Conservation (phyloP, 139 green algal genomes). For the Medakamo hakoo region DNA sequence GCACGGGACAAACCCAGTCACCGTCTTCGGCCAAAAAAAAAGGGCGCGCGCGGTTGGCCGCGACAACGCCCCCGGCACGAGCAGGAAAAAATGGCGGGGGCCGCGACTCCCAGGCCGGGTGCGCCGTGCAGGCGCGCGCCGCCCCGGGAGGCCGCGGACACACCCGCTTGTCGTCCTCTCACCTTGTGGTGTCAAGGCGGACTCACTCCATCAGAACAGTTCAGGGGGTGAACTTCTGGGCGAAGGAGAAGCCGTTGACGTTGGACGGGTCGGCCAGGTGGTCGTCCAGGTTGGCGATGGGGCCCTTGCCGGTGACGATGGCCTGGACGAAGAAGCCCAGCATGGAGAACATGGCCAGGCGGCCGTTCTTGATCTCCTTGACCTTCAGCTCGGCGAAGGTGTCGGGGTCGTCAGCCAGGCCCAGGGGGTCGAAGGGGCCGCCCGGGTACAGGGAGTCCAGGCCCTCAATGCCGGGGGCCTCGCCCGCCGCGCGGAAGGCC, state of each 20-base stretch:
- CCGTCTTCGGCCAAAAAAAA: no score
- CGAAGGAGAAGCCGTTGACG: conserved; percentile 50
- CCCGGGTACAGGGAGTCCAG: conserved; percentile 79
- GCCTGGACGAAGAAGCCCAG: conserved; percentile 61
- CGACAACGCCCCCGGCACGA: no score
- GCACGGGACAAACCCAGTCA: no score
- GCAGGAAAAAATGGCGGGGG: no score
- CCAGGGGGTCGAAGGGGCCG: conserved; percentile 58
- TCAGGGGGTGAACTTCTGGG: conserved; percentile 51
- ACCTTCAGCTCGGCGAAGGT: conserved; percentile 63
- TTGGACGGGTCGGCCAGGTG: conserved; percentile 35
- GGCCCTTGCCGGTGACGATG: conserved; percentile 54
- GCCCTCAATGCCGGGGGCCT: conserved; percentile 35
- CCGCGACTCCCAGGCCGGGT: no score
- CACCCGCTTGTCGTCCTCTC: no score
- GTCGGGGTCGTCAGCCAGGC: conserved; percentile 61
- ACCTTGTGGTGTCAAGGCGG: no score
- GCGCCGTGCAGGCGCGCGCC: no score
- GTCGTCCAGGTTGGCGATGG: conserved; percentile 19
- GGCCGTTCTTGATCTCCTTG: conserved; percentile 89
- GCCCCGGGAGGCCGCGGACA: no score
- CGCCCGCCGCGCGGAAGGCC: conserved; percentile 54
- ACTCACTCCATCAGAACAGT: no score
- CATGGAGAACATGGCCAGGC: conserved; percentile 75
- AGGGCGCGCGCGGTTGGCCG: no score